Evolutionary conservation across 192 early-diverging fungal genomes (phyloP).

Genomic region (Coemansia pectinata): DNA sequence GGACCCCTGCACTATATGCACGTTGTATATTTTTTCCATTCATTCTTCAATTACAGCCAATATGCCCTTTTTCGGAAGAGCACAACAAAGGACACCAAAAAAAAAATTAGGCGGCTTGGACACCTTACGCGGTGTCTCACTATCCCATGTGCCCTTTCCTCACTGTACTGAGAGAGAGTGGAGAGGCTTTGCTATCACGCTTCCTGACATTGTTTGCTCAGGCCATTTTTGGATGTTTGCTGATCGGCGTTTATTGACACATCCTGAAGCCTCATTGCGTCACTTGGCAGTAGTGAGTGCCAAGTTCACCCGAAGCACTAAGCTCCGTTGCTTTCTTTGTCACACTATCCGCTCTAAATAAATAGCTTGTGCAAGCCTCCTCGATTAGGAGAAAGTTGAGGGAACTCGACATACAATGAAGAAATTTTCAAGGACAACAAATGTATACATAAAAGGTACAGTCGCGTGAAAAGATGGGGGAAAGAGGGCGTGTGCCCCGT

Average conservation of each 20-base stretch:
- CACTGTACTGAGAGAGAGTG: neutral
- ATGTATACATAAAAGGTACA: neutral
- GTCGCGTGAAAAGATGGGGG: neutral
- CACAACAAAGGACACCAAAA: neutral
- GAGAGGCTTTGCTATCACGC: neutral
- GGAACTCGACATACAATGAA: neutral
- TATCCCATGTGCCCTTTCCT: neutral
- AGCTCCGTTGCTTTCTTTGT: neutral
- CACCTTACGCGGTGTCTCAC: neutral
- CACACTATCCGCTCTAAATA: neutral
- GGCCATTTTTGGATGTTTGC: neutral
- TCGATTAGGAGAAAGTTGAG: neutral
- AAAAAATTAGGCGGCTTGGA: neutral
- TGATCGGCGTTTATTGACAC: neutral
- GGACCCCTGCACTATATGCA: constrained; percentile 1
- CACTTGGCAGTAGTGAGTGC: neutral
- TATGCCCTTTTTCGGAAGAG: neutral
- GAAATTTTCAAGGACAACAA: neutral
- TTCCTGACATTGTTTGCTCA: neutral
- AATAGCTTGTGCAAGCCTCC: neutral
- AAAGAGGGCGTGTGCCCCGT: neutral
- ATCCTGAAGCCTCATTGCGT: constrained; percentile 1
- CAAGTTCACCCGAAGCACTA: neutral
- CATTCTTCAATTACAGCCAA: constrained; percentile 6
- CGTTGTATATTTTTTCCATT: neutral